Conservation (phyloP, 305 asterid species). For the Euphrasia arctica region DNA sequence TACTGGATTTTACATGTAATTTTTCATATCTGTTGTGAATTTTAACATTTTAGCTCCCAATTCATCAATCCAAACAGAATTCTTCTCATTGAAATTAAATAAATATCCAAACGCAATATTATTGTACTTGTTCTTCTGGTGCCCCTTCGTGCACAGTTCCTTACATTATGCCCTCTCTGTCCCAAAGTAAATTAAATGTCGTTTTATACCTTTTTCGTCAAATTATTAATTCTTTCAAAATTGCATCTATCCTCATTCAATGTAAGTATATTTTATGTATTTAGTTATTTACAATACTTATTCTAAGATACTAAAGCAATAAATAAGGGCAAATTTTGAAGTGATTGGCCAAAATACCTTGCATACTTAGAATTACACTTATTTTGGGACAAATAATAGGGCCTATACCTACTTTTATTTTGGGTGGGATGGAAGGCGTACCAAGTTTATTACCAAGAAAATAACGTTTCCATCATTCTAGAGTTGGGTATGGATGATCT, state of each 20-base stretch:
- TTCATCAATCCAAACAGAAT: not conserved
- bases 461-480: constrained; percentile 10
- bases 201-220: not conserved
- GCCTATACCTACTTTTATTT: not conserved
- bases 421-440: not conserved
- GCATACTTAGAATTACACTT: no score
- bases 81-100: no score
- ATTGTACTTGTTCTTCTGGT: not conserved
- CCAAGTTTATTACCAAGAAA: constrained; percentile 13
- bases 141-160: not conserved
- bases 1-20: constrained; percentile 2
- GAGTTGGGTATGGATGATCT: constrained; percentile 7
- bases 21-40: not conserved
- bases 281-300: no score
- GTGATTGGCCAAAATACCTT: no score
- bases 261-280: no score
- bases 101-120: not conserved
- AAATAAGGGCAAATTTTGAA: no score
- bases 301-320: no score
- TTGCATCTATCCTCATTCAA: no score
- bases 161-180: not conserved
- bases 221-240: not conserved
- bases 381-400: no score
- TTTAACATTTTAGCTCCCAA: not conserved
- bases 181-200: not conserved